Conservation (phyloP, 2,329 filamentous ascomycete species). For the Pseudocercospora crystallina region DNA sequence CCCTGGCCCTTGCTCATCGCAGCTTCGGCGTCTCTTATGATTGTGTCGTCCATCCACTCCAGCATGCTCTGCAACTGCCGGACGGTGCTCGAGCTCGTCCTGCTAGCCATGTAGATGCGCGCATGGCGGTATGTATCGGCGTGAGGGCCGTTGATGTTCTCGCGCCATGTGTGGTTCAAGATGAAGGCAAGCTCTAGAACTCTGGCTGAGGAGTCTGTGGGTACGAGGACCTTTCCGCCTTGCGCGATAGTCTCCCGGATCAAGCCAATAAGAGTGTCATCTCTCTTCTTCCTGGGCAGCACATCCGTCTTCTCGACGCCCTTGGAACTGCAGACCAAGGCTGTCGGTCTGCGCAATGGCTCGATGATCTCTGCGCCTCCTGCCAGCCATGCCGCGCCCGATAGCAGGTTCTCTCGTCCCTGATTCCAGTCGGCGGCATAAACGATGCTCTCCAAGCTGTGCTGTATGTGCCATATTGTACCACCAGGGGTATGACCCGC, state of each 20-base stretch:
- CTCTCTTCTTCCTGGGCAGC: conserved; percentile 71
- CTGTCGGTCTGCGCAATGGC: conserved; percentile 87
- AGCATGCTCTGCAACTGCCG: conserved; percentile 91
- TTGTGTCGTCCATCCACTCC: conserved; percentile 98
- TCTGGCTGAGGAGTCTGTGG: conserved; percentile 91
- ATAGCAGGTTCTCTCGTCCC: conserved; percentile 90
- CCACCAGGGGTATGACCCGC: conserved; percentile 93
- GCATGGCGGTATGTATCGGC: conserved; percentile 52
- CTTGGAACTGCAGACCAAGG: conserved; percentile 85
- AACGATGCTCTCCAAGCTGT: conserved; percentile 93
- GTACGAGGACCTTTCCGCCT: conserved; percentile 88
- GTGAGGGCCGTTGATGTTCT: conserved; percentile 36
- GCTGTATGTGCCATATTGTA: conserved; percentile 98
- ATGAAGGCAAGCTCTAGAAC: conserved; percentile 90
- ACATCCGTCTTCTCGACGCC: conserved; percentile 68
- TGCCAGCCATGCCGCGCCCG: conserved; percentile 90
- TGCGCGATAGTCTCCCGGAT: conserved; percentile 75
- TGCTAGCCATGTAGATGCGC: conserved; percentile 77
- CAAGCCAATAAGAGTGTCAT: conserved; percentile 80
- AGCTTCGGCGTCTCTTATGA: conserved; percentile 69
- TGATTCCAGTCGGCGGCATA: conserved; percentile 99
- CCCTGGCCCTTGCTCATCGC: conserved; percentile 41
- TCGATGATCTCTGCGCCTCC: conserved; percentile 90
- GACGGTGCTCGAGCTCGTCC: conserved; percentile 84
- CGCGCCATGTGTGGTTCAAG: conserved; percentile 86